Conservation (phyloP, 805 yeast species). For the Lipomyces mesembrius region DNA sequence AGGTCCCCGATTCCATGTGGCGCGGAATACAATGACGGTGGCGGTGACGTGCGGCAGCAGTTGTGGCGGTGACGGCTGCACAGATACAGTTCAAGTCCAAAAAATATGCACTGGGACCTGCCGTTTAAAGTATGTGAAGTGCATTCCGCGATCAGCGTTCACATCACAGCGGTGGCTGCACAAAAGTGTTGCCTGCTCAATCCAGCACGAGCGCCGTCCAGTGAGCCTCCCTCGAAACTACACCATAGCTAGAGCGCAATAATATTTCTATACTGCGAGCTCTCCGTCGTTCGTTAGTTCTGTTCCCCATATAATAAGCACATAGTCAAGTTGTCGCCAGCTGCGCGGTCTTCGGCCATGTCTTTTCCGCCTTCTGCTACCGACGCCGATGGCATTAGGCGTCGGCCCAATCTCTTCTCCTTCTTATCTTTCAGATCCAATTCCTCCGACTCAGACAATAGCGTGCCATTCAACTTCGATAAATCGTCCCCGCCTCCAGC, state of each 20-base stretch:
- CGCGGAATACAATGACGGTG: neutral
- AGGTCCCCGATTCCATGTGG: neutral
- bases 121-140: neutral
- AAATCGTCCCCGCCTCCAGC: constrained; percentile 13
- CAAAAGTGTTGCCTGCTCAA: neutral
- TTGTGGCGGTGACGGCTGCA: neutral
- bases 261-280: neutral
- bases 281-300: neutral
- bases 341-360: constrained; percentile 25
- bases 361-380: constrained; percentile 23
- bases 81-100: neutral
- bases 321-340: constrained; percentile 9
- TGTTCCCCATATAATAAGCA: neutral
- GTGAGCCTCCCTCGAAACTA: neutral
- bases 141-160: neutral
- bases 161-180: neutral
- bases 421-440: constrained; percentile 34
- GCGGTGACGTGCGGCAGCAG: neutral
- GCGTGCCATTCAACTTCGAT: constrained; percentile 26
- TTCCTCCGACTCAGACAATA: neutral
- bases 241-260: neutral
- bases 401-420: constrained; percentile 34
- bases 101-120: neutral
- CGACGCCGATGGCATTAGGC: constrained; percentile 34
- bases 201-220: neutral